Evolutionary conservation across 169 alveolate species (phyloP).

Genomic region (Eimeria necatrix): DNA sequence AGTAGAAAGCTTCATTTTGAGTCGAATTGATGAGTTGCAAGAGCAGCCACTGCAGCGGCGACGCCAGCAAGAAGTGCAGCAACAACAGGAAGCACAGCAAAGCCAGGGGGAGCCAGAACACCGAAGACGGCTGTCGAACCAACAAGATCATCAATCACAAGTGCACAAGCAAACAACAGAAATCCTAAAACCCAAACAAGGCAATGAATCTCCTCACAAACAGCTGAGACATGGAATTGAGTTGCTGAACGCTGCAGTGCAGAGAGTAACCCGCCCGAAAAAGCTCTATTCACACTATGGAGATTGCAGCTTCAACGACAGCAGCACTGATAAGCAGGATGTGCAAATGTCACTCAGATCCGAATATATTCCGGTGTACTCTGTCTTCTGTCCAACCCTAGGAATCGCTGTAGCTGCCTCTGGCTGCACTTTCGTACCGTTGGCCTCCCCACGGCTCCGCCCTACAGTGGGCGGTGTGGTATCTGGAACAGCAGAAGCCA

Average conservation of each 20-base stretch:
- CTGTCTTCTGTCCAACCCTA: constrained; percentile 22
- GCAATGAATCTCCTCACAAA: neutral
- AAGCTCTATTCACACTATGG: neutral
- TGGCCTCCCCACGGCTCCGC: neutral
- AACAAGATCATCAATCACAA: neutral
- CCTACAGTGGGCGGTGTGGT: neutral
- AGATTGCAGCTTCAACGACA: neutral
- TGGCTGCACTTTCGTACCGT: neutral
- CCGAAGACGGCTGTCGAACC: neutral
- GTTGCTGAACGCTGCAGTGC: constrained; percentile 37
- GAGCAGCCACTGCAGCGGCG: neutral
- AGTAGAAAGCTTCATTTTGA: constrained; percentile 1
- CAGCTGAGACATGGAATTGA: constrained; percentile 22
- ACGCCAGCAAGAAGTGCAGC: neutral
- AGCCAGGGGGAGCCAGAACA: neutral
- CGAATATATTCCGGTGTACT: constrained; percentile 17
- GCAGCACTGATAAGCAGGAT: constrained; percentile 22
- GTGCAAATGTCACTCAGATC: neutral
- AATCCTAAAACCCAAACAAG: neutral
- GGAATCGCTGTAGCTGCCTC: constrained; percentile 37
- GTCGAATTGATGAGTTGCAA: constrained; percentile 22
- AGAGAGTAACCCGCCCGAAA: neutral
- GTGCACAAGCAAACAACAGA: neutral
- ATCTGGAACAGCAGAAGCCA: neutral
- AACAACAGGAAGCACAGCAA: neutral